A percentile compares a stretch with the other conserved stretches of the same genome.
These are phyloP conservation scores for Kregervanrija pseudodelftensis DNA, from an alignment of 805 yeast species.

Conservation along the genomic window DNA sequence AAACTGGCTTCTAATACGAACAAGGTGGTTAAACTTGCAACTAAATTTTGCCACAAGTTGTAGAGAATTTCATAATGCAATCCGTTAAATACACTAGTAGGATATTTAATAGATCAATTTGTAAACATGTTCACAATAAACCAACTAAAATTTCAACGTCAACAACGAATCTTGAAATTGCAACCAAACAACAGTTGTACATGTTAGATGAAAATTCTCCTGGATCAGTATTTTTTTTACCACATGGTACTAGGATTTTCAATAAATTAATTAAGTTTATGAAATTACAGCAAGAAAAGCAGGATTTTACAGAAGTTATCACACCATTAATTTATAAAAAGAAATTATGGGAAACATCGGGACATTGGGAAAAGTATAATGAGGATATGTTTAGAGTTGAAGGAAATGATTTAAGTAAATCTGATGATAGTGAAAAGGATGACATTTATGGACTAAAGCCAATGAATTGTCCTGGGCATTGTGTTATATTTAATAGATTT, in stretches of 20 bases:
- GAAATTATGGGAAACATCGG: constrained; percentile 81
- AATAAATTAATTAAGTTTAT: constrained; percentile 74
- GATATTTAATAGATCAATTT: background rate
- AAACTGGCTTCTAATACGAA: background rate
- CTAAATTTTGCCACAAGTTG: too few species aligned
- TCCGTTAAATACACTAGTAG: background rate
- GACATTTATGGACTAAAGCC: constrained; percentile 70
- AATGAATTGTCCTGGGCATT: constrained; percentile 51
- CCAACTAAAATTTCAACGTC: constrained; percentile 17
- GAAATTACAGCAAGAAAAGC: constrained; percentile 72
- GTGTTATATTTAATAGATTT: constrained; percentile 67
- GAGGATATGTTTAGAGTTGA: constrained; percentile 91
- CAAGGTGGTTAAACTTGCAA: too few species aligned
- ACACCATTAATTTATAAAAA: constrained; percentile 85
- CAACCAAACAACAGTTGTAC: constrained; percentile 67
- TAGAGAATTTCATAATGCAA: too few species aligned
- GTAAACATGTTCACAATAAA: constrained; percentile 13
- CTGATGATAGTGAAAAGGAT: constrained; percentile 31
- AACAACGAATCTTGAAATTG: constrained; percentile 35
- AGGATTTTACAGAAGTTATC: constrained; percentile 86
- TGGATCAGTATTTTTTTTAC: constrained; percentile 86
- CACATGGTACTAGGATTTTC: constrained; percentile 85
- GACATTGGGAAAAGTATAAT: constrained; percentile 93
- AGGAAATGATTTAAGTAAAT: constrained; percentile 37
- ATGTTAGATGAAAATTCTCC: constrained; percentile 79